Base-by-base conservation (phyloP, 345 rosid genomes). In the Physaria fendleri region DNA sequence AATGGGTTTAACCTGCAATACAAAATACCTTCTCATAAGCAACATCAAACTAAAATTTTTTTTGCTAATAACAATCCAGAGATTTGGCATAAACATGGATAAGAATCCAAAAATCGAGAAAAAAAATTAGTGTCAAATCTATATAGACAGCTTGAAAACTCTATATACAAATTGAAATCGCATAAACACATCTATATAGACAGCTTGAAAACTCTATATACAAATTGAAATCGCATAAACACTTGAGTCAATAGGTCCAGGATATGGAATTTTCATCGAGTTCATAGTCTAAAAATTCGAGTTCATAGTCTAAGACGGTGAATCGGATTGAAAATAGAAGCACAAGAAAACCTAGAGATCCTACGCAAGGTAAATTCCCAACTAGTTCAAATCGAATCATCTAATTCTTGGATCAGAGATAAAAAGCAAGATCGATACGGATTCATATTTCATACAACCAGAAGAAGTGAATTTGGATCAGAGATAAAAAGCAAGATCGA, bases 1-100 rank as follows among this genome's bases (percentile, higher is more conserved):
- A 41, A 21, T 23, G 9, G 33, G 33, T 8, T 13, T 9, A 48
- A 42, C 61, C 73, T 68, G 66, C 66, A 60, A 59, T 3, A 59
- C n/a, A n/a, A 33, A 23, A 18, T 1, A 67, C 40, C 55, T 50
- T 23, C 53, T 30, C 52, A 57, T 66, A 39, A 57, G 64, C 5
- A 47, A 48, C 3, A 17, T 35, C 49, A 43, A 42, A 64, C 25
- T 1, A 1, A 9, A 20, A 28, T 11, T 12, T 0, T 33, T 33
- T 32, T 18, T 7, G 14, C 18, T 38, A 11, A n/a, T 5, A 40
- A 38, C 33, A 24, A 18, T 23, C 24, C 7, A 64, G 27, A 42
- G 5, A 42, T 49, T 18, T 20, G 45, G 9, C 39, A 24, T 3
- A 47, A 41, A 15, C 4, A 41, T 1, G 8, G n/a, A 17, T 12